Evolutionary conservation across 768 basidiomycete genomes (phyloP), one percentile per base, ranked within the genome.

Genomic region (Rubroboletus pulcherrimus): DNA sequence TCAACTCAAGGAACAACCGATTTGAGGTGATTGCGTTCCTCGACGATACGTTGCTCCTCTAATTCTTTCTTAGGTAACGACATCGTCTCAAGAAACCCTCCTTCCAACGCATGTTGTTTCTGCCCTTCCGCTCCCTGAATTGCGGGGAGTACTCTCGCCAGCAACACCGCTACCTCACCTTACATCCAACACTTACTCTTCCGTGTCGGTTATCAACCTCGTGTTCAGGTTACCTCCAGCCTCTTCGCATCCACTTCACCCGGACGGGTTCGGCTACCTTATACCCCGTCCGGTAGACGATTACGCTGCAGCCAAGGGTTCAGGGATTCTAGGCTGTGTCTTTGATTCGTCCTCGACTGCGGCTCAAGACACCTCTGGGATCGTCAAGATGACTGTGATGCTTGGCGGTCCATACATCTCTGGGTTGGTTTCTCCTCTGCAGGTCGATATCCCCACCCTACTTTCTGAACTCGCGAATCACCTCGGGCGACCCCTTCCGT

Each of bases 211-310:
- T 37, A 74, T 94, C 61, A 96, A 92, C 74, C 76, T 98, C 65
- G 81, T 98, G 59, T 98, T 96, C 75, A 75, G 84, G 42, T 66
- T 69, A 31, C 52, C 67, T 58, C 67, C 80, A 31, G 68, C 74
- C 24, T 50, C 62, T 35, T 65, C 73, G 53, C 55, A 68, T 24
- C 63, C 67, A 24, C 78, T 95, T 47, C 88, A 93, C 62, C 93
- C 93, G 0, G 78, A 79, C 2, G 96, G 96, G 4, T 99, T 98
- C 68, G 96, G 96, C 9, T 98, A 94, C 74, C 86, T 99, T 65
- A 80, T 97, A 50, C 93, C 95, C 0, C 89, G 94, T 15, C 84
- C 89, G 0, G 73, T 71, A 33, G 69, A 69, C 5, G 86, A 78
- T 21, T 88, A 90, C 60, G 63, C 71, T n/a, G 50, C 56, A 24